A percentile compares a stretch with the other conserved stretches of the same genome.
phyloP scores from a whole-genome alignment of 768 basidiomycete species.

The Pulveroboletus sp. region DNA sequence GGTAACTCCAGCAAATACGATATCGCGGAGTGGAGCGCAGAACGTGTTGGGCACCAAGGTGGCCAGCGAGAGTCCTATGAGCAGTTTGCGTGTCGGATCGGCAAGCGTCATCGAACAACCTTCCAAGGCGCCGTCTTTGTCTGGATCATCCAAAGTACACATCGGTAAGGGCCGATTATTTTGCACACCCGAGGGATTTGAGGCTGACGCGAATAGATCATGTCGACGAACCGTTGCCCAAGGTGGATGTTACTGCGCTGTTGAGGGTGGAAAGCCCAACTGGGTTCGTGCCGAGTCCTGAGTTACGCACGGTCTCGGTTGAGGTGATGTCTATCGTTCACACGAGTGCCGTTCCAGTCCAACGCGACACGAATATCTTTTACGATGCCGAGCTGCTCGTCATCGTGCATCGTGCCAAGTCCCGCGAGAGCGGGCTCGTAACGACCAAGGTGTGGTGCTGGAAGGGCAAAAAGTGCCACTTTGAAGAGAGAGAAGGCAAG shows the following conservation, averaged over 20 bases:
- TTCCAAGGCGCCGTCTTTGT: background rate
- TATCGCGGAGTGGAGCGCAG: conserved; percentile 35
- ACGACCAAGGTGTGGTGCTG: conserved; percentile 75
- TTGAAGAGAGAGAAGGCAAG: conserved; percentile 58
- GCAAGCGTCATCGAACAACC: background rate
- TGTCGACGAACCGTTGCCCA: conserved; percentile 43
- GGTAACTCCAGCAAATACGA: conserved; percentile 51
- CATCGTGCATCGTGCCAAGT: conserved; percentile 69
- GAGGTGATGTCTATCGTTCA: conserved; percentile 65
- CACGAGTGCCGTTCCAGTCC: conserved; percentile 44
- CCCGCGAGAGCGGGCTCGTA: conserved; percentile 60
- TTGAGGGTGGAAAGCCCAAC: conserved; percentile 26
- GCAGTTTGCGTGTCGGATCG: conserved; percentile 9
- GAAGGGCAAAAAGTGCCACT: conserved; percentile 54
- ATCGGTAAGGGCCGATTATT: conserved; percentile 28
- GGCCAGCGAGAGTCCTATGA: conserved; percentile 10
- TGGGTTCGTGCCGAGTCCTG: conserved; percentile 27
- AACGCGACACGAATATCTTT: conserved; percentile 51
- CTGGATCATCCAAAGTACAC: conserved; percentile 22
- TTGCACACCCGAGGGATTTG: background rate
- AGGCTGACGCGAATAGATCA: conserved; percentile 31
- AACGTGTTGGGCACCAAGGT: conserved; percentile 2
- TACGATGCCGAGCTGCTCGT: conserved; percentile 72
- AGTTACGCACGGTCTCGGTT: conserved; percentile 62
- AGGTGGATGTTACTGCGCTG: conserved; percentile 48